These are phyloP conservation scores for Camelina sativa DNA, from an alignment of 345 rosid genomes.

Conservation along the genomic window DNA sequence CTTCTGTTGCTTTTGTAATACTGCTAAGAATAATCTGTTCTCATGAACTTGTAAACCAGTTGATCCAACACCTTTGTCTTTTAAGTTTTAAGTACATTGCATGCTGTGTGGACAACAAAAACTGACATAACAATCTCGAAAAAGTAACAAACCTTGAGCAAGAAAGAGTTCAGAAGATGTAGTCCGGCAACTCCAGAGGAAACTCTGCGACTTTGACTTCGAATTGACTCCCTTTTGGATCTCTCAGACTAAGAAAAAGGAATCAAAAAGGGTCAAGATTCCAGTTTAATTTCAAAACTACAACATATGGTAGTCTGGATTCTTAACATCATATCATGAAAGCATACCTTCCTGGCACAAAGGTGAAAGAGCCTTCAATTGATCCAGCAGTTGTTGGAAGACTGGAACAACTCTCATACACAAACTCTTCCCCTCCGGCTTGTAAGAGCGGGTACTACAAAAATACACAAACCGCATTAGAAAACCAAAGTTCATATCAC, in stretches of 20 bases:
- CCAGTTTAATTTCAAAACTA: constrained; percentile 3
- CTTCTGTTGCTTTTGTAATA: constrained; percentile 10
- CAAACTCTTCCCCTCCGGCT: constrained; percentile 69
- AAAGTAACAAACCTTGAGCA: constrained; percentile 14
- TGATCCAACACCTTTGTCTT: neutral
- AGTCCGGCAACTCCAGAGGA: constrained; percentile 66
- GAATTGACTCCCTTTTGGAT: constrained; percentile 62
- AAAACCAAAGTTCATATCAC: neutral
- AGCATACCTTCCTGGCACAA: constrained; percentile 85
- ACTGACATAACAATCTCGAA: constrained; percentile 1
- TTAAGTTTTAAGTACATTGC: too few relatives aligned
- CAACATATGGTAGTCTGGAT: neutral
- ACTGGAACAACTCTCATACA: constrained; percentile 64
- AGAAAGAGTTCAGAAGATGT: constrained; percentile 53
- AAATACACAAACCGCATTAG: constrained; percentile 15
- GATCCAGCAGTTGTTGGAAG: constrained; percentile 56
- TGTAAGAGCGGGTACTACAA: constrained; percentile 67
- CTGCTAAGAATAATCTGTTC: neutral
- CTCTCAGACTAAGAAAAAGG: constrained; percentile 50
- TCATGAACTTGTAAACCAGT: constrained; percentile 18
- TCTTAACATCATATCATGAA: neutral
- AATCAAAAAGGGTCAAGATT: neutral
- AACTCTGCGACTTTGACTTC: constrained; percentile 66
- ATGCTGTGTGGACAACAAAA: constrained; percentile 5
- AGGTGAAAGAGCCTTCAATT: constrained; percentile 77